Base-by-base conservation (phyloP, 2,329 filamentous ascomycete species). In the Phialophora tarda region DNA sequence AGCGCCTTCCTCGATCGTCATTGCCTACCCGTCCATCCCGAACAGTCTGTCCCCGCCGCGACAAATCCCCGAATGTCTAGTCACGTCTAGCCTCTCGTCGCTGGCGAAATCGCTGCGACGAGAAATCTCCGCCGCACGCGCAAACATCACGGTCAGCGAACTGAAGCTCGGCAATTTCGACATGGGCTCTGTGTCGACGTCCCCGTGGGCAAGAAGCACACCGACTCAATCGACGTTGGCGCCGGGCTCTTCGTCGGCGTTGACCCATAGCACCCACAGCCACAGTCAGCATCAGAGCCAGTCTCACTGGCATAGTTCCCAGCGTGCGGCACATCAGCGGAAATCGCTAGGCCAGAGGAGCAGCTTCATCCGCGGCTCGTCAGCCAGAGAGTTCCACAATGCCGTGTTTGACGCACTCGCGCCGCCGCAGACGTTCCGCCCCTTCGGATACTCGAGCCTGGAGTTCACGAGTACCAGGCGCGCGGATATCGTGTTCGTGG, bases 121-220 rank as follows among this genome's bases (percentile, higher is more conserved):
- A 62, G 95, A 98, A 81, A 85, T 97, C 84, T 85, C 3, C 88
- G 91, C 3, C 83, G 95, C 41, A 86, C 77, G 62, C 71, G 85
- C 60, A 90, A 78, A 78, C 62, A 76, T 97, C 61, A 86, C 90
- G 47, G 91, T 97, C 23, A 90, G 91, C 1, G 92, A 97, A 75
- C 85, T 99, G 76, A 92, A 94, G 78, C 88, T 98, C 1, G 95
- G 95, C 65, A 93, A 92, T 24, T 92, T 99, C 76, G 94, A 98
- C 78, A 88, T 94, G 73, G 87, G 88, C 6, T 84, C 88, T 89
- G 78, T 84, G 81, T 85, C 58, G 79, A 78, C 63, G 10, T 67
- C 61, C 6, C 63, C 63, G 77, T 81, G 57, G 78, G 81, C 59
- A 44, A 32, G 67, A 21, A 61, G 64, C 24, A 58, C 54, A 1